Base-by-base conservation (phyloP, 768 basidiomycete genomes). In the Russula sp. region DNA sequence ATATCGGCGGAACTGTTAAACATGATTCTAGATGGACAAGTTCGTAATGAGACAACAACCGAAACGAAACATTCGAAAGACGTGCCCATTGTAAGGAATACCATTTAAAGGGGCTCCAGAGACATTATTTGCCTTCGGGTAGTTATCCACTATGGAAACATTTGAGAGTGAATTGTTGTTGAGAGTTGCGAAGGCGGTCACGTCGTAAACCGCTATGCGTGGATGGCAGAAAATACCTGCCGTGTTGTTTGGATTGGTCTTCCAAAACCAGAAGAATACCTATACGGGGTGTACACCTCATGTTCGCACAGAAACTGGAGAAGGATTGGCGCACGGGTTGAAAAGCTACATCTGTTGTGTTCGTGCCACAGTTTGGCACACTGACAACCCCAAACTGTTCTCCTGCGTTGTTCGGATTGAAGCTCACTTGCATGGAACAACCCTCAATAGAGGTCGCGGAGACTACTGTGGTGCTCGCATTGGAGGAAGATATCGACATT, bases 211-310 rank as follows among this genome's bases (percentile, higher is more conserved):
- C 5, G 71, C 62, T 50, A 88, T 78, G 2, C 69, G 73, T 4
- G 86, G 85, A 11, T 70, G 65, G 67, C 87, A 88, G 64, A 87
- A 86, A 7, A 87, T 76, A 3, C 77, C 77, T 56, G 63, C 72
- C 18, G 70, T 66, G 51, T 69, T 66, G 47, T 75, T 69, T 18
- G 65, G 53, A 36, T 64, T 65, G 7, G 58, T 60, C 56, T 80
- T 74, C 69, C 77, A 86, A 69, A 70, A 86, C 85, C 86, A 88
- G 67, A 87, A 88, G 73, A 87, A 78, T 46, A 87, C 83, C 62
- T 63, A 53, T 20, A 51, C 6, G 20, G 20, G 20, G 35, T 62
- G 45, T 48, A 46, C 6, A 48, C 13, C 41, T 48, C 11, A 46
- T 8, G 14, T 25, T 5, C 29, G 3, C 2, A 6, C 36, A 5